Base-by-base conservation (phyloP, 225 moss, liverwort and hornwort species). In the Physcomitrium patens region DNA sequence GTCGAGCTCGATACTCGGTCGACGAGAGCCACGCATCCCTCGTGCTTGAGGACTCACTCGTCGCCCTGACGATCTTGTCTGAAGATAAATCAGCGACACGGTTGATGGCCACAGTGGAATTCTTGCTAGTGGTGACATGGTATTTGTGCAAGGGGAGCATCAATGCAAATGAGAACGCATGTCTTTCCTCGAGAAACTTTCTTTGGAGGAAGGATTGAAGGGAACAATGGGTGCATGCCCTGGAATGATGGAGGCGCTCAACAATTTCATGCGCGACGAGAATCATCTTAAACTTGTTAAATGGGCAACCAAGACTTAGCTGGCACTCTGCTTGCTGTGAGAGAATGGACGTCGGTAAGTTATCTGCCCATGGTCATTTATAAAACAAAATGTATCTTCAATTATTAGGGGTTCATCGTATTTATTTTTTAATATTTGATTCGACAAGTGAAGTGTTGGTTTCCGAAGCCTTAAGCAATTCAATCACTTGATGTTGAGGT, bases 131-230 rank as follows among this genome's bases (percentile, higher is more conserved):
- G 65, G 84, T 81, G 47, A 59, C 70, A 8, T 62, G 67, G 67
- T 77, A 74, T 48, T 65, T 81, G 47, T 74, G 70, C 14, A 77
- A 74, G 3, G 84, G 80, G 57, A 80, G 80, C 50, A 77, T 65
- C 49, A 80, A 84, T 13, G 73, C 41, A 17, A 80, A 65, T 66
- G 80, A 77, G 62, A 69, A 67, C 43, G 80, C 84, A 3, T 77
- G 73, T 20, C 77, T 69, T 12, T 84, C 1, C 47, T 84, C 62
- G 84, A 84, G 67, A 84, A 81, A 60, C 50, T 84, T 31, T 84
- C 84, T n/a, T 63, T 81, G 66, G 77, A 77, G 37, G 84, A 84
- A 37, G 65, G 70, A 9, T 78, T 80, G 26, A 84, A 84, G 70
- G 80, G 59, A 26, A 62, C 49, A 2, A 84, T 84, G 49, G 84